Evolutionary conservation across 257 asterid species (phyloP).

Genomic region (Cynanchum wilfordii): DNA sequence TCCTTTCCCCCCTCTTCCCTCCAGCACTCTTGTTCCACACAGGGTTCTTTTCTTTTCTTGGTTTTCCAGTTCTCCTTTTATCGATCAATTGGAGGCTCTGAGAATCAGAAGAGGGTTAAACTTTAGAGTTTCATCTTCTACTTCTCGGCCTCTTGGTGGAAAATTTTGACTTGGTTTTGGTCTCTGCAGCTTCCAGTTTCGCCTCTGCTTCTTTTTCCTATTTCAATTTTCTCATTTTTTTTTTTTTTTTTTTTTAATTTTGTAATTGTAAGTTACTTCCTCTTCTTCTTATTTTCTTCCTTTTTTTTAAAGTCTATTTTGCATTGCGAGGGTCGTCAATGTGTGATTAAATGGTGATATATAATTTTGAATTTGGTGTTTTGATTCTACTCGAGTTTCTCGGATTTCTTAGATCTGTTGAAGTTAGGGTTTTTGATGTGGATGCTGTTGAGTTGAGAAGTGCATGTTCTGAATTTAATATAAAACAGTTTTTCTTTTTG

Average conservation of each 20-base stretch:
- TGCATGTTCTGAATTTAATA: background rate
- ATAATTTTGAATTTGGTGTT: background rate
- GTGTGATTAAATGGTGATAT: background rate
- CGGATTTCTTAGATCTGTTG: conserved; percentile 4
- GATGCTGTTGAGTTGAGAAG: background rate
- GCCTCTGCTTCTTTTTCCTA: background rate
- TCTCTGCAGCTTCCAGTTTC: background rate
- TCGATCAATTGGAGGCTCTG: background rate
- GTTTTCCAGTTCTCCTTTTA: background rate
- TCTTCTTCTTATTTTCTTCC: too few relatives aligned
- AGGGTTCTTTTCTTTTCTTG: background rate
- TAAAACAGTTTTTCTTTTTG: background rate
- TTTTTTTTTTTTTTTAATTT: too few relatives aligned
- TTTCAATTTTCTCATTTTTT: background rate
- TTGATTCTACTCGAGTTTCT: background rate
- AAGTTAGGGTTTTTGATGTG: conserved; percentile 7
- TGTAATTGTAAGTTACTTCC: background rate
- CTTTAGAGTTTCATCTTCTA: conserved; percentile 1
- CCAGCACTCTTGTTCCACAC: background rate
- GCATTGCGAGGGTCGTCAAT: conserved; percentile 5
- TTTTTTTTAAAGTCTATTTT: background rate
- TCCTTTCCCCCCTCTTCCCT: background rate
- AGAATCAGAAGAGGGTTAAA: background rate
- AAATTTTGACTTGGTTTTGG: background rate
- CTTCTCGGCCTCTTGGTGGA: background rate